Base-by-base conservation (phyloP, 306 rosid genomes). In the Senna siamea region DNA sequence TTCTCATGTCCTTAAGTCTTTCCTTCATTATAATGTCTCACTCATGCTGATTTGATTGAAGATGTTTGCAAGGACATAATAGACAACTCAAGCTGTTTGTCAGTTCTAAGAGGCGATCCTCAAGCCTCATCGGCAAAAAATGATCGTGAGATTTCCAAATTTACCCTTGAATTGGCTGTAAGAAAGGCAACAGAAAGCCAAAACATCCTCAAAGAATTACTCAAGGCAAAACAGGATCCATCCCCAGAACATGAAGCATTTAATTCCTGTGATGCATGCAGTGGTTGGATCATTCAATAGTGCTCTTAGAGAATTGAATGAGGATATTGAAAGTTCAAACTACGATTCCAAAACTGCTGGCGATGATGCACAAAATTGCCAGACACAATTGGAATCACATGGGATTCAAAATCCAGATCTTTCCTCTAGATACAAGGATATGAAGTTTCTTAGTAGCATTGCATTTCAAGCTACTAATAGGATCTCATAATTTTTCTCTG, bases 311-410 rank as follows among this genome's bases (percentile, higher is more conserved):
- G 89, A 75, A 61, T 4, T 87, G 1, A 13, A 9, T 0, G 77
- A 67, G 0, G 85, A 82, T 55, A 15, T 69, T 8, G 0, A 13
- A 6, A 59, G 67, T 6, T 81, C 88, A 1, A 84, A 67, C 9
- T 84, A 82, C 15, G 85, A 82, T n/a, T 72, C 72, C 0, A 69
- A 32, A 2, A 30, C 54, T 32, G 83, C 84, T 0, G 55, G 51
- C 6, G 85, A 73, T n/a, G 46, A 43, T 4, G 28, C 84, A 1
- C 3, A 1, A 0, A 0, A 0, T 0, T 83, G 90, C 17, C 66
- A 72, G 1, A 48, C n/a, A 17, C 66, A 12, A 0, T 11, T 86
- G 64, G 46, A 6, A n/a, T 17, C 22, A n/a, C 23, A 50, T 50
- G 55, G 55, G 55, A 7, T 50, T 50, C 55, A 17, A 17, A 50